These are phyloP conservation scores for Nemophila menziesii DNA, from an alignment of 257 asterid species.

Conservation along the genomic window DNA sequence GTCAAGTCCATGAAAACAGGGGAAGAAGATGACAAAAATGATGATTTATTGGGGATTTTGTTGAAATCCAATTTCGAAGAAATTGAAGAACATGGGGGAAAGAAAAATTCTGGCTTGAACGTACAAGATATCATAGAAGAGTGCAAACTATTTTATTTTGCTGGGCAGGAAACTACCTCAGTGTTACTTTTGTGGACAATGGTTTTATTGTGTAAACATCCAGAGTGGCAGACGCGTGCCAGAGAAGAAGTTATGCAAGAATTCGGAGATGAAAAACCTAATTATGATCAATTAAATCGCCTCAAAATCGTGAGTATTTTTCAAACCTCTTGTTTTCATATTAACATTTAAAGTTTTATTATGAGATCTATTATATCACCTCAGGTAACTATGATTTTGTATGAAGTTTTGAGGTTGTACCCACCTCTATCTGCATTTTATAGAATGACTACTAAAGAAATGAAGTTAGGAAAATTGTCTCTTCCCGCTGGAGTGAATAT, in stretches of 20 bases:
- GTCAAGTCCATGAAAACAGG: conserved; percentile 10
- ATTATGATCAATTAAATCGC: background rate
- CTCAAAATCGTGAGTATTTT: background rate
- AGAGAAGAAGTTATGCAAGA: conserved; percentile 13
- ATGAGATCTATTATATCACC: background rate
- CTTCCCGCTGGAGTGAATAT: conserved; percentile 17
- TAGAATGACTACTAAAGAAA: conserved; percentile 12
- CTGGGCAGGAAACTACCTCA: conserved; percentile 16
- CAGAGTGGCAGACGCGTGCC: conserved; percentile 15
- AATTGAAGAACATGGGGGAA: conserved; percentile 9
- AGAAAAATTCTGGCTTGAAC: conserved; percentile 9
- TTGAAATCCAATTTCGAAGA: conserved; percentile 14
- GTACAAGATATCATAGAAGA: conserved; percentile 13
- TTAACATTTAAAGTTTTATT: too few species aligned
- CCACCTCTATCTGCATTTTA: conserved; percentile 11
- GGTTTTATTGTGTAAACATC: conserved; percentile 11
- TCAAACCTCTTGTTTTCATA: background rate
- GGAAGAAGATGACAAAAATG: background rate
- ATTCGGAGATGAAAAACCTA: conserved; percentile 2
- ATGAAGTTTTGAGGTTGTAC: conserved; percentile 21
- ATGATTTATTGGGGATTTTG: conserved; percentile 16
- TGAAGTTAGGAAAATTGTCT: conserved; percentile 8
- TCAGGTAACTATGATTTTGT: conserved; percentile 27
- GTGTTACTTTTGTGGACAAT: conserved; percentile 17
- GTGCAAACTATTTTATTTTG: conserved; percentile 14